phyloP scores from a whole-genome alignment of 345 rosid species.

The Salix arbutifolia region DNA sequence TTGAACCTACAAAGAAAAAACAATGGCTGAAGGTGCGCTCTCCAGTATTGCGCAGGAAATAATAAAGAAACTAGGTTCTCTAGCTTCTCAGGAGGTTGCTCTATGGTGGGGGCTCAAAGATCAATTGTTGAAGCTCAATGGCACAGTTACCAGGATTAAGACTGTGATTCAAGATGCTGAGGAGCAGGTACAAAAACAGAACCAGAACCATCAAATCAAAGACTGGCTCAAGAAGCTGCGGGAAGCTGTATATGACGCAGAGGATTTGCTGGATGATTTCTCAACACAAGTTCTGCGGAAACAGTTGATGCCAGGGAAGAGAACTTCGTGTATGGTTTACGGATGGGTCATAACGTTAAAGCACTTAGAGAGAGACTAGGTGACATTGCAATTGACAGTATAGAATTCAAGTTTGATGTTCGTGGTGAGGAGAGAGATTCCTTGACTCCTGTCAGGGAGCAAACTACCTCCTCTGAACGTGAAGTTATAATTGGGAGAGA shows the following conservation, averaged over 20 bases:
- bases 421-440: background rate
- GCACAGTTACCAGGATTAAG: too few species aligned
- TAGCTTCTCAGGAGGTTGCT: background rate
- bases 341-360: constrained; percentile 11
- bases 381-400: constrained; percentile 3
- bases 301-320: background rate
- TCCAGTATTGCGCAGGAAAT: background rate
- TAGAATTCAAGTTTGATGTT: background rate
- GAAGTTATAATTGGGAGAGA: constrained; percentile 12
- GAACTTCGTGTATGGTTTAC: background rate
- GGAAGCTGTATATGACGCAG: constrained; percentile 29
- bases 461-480: constrained; percentile 2
- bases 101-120: too few species aligned
- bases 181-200: background rate
- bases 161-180: background rate
- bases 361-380: constrained; percentile 17
- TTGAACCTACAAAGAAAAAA: too few species aligned
- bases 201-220: background rate
- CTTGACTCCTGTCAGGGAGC: background rate
- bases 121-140: too few species aligned
- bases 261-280: constrained; percentile 36
- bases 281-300: constrained; percentile 4
- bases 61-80: background rate
- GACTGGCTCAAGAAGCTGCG: constrained; percentile 27
- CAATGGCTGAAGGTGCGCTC: constrained; percentile 12